Conservation (phyloP, 306 rosid species). For the Pterocarpus santalinus region DNA sequence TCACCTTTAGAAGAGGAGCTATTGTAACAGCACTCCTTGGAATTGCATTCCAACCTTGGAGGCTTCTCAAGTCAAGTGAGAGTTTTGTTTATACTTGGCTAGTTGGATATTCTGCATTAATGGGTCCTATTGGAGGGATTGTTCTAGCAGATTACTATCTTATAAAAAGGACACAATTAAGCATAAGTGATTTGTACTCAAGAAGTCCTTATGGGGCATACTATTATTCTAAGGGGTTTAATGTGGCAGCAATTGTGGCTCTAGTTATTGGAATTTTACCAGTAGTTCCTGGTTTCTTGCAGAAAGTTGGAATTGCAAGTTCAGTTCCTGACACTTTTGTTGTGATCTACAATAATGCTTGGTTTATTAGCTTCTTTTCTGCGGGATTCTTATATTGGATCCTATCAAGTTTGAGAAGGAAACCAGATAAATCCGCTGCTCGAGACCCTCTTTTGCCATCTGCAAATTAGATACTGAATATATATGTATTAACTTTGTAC, state of each 20-base stretch:
- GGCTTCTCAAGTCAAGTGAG: constrained; percentile 89
- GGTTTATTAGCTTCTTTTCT: constrained; percentile 87
- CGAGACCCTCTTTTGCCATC: constrained; percentile 53
- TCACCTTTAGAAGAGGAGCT: constrained; percentile 82
- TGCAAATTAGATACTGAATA: constrained; percentile 1
- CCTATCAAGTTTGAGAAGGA: constrained; percentile 57
- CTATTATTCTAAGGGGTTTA: constrained; percentile 71
- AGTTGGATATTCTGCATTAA: constrained; percentile 85
- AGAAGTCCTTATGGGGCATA: constrained; percentile 68
- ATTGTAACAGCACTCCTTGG: constrained; percentile 80
- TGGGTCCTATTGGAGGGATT: constrained; percentile 91
- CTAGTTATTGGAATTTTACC: constrained; percentile 76
- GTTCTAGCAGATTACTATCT: constrained; percentile 81
- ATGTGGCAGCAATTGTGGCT: constrained; percentile 75
- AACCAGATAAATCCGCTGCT: constrained; percentile 30
- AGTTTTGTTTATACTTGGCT: constrained; percentile 93
- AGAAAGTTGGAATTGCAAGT: constrained; percentile 64
- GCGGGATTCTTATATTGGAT: constrained; percentile 77
- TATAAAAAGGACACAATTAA: constrained; percentile 50
- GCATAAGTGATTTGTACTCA: constrained; percentile 73
- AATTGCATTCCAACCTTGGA: constrained; percentile 90
- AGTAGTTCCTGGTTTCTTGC: constrained; percentile 85
- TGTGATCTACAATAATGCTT: constrained; percentile 82
- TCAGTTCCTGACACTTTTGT: constrained; percentile 57
- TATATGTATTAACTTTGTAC: constrained; percentile 14